These are phyloP conservation scores for Cryphonectria japonica DNA, from an alignment of 2,329 filamentous ascomycete genomes.

Conservation along the genomic window DNA sequence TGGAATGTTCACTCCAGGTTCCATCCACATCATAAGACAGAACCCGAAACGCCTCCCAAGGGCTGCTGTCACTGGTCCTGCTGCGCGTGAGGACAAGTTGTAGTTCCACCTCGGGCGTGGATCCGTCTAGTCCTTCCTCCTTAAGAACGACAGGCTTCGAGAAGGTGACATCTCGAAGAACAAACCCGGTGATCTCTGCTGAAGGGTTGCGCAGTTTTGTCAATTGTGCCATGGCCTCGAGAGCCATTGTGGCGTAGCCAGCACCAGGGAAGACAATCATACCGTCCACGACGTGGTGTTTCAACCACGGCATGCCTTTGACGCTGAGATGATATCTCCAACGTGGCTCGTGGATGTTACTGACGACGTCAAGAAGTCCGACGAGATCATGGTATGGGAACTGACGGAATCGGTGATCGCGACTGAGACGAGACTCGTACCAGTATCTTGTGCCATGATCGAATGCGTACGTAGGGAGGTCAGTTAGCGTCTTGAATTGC, in stretches of 20 bases:
- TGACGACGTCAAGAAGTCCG: background rate
- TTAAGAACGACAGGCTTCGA: slow-evolving; percentile 16
- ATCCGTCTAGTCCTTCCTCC: background rate
- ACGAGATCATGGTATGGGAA: slow-evolving; percentile 37
- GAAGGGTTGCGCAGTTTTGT: slow-evolving; percentile 1
- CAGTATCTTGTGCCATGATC: slow-evolving; percentile 24
- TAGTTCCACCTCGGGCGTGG: slow-evolving; percentile 15
- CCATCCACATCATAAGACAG: slow-evolving; percentile 7
- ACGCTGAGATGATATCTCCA: slow-evolving; percentile 15
- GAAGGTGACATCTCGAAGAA: slow-evolving; percentile 12
- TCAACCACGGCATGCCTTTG: slow-evolving; percentile 11
- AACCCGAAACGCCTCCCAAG: slow-evolving; percentile 17
- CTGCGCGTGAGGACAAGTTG: slow-evolving; percentile 16
- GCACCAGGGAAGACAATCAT: slow-evolving; percentile 15
- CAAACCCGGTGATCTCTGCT: background rate
- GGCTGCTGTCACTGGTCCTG: slow-evolving; percentile 8
- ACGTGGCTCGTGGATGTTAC: background rate
- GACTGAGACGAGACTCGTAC: slow-evolving; percentile 25
- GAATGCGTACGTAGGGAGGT: slow-evolving; percentile 28
- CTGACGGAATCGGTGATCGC: slow-evolving; percentile 31
- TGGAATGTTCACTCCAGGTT: slow-evolving; percentile 18
- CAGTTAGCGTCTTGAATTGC: slow-evolving; percentile 14
- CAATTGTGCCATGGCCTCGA: slow-evolving; percentile 15
- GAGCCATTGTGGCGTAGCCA: slow-evolving; percentile 13
- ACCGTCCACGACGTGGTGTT: slow-evolving; percentile 10